Conservation (phyloP, 2,329 filamentous ascomycete genomes). For the Aspergillus alliaceus region DNA sequence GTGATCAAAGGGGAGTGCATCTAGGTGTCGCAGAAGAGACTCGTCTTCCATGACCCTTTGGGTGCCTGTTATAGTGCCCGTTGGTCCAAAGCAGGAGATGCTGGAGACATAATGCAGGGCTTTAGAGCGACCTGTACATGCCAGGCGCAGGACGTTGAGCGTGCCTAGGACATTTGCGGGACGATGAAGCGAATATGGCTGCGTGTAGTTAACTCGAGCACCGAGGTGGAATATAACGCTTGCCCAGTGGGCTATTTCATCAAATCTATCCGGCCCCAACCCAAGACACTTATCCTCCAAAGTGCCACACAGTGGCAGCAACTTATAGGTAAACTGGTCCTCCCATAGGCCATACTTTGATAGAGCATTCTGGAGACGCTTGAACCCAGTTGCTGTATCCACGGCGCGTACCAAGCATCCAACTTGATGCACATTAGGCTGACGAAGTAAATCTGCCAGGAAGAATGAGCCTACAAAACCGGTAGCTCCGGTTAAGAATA, state of each 20-base stretch:
- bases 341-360: conserved; percentile 13
- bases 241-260: conserved; percentile 56
- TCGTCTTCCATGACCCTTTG: conserved; percentile 20
- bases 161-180: conserved; percentile 73
- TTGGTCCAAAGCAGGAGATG: conserved; percentile 25
- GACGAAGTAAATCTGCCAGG: conserved; percentile 65
- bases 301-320: conserved; percentile 53
- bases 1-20: conserved; percentile 55
- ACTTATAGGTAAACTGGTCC: background rate
- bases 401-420: conserved; percentile 72
- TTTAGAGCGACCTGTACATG: conserved; percentile 43
- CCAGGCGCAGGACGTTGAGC: conserved; percentile 69
- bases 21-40: conserved; percentile 17
- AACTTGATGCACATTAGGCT: conserved; percentile 54
- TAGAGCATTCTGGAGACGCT: conserved; percentile 7
- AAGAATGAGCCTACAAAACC: conserved; percentile 80
- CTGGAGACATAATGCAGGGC: conserved; percentile 25
- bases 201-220: conserved; percentile 71
- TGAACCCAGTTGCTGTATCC: conserved; percentile 35
- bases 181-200: conserved; percentile 67
- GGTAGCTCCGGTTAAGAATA: conserved; percentile 80
- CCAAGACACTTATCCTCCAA: conserved; percentile 65
- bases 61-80: conserved; percentile 21
- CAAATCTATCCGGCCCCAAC: conserved; percentile 10
- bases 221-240: conserved; percentile 78